Percentiles rank a stretch among this genome's conserved stretches.
phyloP scores from a whole-genome alignment of 768 basidiomycete genomes.

The Naematelia aurantialba region DNA sequence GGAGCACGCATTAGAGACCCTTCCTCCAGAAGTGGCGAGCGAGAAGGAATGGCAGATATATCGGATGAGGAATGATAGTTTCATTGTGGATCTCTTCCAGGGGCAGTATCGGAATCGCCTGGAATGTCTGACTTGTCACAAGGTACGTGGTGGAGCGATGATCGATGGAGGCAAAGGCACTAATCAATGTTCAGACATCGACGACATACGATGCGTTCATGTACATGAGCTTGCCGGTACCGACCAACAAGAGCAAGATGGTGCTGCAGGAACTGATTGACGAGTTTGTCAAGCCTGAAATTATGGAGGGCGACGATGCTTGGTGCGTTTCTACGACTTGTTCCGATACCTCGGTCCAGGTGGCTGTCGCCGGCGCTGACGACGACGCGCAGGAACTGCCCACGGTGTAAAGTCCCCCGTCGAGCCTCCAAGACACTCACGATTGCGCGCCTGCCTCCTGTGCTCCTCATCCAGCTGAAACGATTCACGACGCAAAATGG shows the following conservation, averaged over 20 bases:
- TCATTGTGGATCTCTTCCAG: constrained; percentile 96
- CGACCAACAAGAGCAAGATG: constrained; percentile 58
- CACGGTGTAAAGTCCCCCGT: constrained; percentile 83
- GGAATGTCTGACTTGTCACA: constrained; percentile 83
- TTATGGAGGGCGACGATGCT: constrained; percentile 86
- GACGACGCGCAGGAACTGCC: constrained; percentile 72
- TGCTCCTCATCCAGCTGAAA: constrained; percentile 56
- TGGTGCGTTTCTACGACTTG: constrained; percentile 60
- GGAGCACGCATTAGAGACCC: constrained; percentile 80
- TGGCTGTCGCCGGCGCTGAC: not conserved
- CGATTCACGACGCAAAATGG: constrained; percentile 43
- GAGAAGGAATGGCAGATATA: constrained; percentile 91
- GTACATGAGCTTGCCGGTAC: constrained; percentile 86
- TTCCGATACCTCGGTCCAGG: not conserved
- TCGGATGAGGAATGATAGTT: constrained; percentile 80
- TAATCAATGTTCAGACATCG: no score
- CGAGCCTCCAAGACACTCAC: constrained; percentile 81
- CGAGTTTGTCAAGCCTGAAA: constrained; percentile 82
- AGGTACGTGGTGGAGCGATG: constrained; percentile 56
- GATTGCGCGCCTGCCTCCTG: constrained; percentile 85
- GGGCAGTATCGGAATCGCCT: constrained; percentile 90
- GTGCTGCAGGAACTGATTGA: constrained; percentile 73
- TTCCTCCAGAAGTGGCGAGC: constrained; percentile 82
- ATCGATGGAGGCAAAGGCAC: no score
- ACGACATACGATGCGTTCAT: constrained; percentile 97